phyloP scores from a whole-genome alignment of 1,284 basidiomycete species.

The Cryptococcus amylolentus region DNA sequence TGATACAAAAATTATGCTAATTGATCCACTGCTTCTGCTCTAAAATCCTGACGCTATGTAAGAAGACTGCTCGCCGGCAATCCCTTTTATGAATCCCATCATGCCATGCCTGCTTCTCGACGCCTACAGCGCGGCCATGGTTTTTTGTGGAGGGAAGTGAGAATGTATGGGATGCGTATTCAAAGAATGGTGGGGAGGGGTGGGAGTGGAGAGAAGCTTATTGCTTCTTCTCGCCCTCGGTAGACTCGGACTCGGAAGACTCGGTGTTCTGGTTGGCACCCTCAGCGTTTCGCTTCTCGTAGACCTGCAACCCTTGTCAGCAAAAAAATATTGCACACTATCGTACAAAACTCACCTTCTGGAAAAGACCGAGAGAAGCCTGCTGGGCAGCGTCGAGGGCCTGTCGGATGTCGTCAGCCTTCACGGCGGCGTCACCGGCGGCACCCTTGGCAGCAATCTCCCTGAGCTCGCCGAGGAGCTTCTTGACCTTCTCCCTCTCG shows the following conservation, averaged over 20 bases:
- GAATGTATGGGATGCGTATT: background rate
- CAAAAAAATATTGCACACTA: background rate
- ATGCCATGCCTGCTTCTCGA: too few species aligned
- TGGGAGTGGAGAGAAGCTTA: background rate
- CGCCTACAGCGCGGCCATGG: background rate
- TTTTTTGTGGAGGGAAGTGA: background rate
- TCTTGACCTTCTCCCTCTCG: conserved; percentile 90
- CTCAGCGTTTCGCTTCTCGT: conserved; percentile 75
- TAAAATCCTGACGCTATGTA: background rate
- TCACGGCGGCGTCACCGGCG: conserved; percentile 73
- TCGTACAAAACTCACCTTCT: conserved; percentile 60
- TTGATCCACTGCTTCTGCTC: background rate
- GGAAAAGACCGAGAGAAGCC: conserved; percentile 94
- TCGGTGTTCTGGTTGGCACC: conserved; percentile 39
- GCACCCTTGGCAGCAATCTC: conserved; percentile 89
- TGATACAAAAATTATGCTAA: conserved; percentile 2
- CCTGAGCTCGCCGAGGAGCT: conserved; percentile 80
- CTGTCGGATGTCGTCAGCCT: conserved; percentile 81
- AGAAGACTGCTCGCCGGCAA: background rate
- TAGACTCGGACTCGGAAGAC: background rate
- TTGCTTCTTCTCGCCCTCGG: too few species aligned
- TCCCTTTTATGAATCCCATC: too few species aligned
- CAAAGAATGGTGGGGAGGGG: background rate
- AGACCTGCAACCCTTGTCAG: conserved; percentile 55
- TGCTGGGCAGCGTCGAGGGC: conserved; percentile 96